Evolutionary conservation across 106 monocot species (phyloP), one percentile per base, ranked within the genome.

Genomic region (Xerophyta viscosa): DNA sequence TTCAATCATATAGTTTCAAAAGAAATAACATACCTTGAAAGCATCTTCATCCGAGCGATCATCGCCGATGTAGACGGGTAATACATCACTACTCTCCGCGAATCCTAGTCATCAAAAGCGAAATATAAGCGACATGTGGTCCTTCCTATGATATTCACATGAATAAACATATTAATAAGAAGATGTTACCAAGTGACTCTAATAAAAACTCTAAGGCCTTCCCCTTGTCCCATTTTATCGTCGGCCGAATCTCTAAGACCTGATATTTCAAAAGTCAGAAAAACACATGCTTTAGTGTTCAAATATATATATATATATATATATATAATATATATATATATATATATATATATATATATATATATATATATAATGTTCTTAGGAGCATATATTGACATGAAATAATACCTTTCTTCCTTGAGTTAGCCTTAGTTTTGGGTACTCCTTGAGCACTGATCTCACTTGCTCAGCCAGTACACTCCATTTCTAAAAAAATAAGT

Each of bases 41-140:
- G 83, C 83, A 52, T 83, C 83, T 45, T 83, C 83, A 52, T 83
- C 83, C 23, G 83, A 73, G 42, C 70, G 78, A 56, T 83, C 83
- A 65, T 83, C 83, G 13, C 83, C 83, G 3, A 83, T 83, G 29
- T 83, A 83, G 6, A 83, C 54, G 0, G 83, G 83, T 30, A 83
- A 41, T 13, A 83, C 74, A 29, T 78, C 58, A 2, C 57, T 60
- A 33, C 53, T 45, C 36, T 67, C 65, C 4, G 41, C 66, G 46
- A 70, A 74, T 33, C 78, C 83, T 83, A 30, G 0, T 33, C 14
- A 29, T 19, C 18, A 10, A 3, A 39, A 20, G 3, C 6, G 15
- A 3, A 46, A n/a, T n/a, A 46, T 52, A 15, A 27, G 56, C 33
- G 33, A 36, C 5, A 36, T 36, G 5, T 36, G 5, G 5, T 36